Percentiles rank a stretch among this genome's conserved stretches.
Conservation (phyloP, 306 rosid species). For the Fragaria ananassa region DNA sequence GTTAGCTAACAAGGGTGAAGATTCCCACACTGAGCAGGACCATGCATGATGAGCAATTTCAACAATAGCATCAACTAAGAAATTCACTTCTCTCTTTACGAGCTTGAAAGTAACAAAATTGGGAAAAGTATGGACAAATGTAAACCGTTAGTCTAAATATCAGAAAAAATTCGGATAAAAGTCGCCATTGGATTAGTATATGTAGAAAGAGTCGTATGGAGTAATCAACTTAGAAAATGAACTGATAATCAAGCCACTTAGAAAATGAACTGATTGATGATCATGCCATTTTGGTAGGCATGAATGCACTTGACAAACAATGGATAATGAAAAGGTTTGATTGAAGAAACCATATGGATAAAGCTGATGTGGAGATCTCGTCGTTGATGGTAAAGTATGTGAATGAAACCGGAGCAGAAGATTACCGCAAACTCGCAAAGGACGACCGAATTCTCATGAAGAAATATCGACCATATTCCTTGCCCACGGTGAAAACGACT, state of each 20-base stretch:
- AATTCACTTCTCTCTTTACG: no score
- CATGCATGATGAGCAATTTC: no score
- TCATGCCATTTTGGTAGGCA: no score
- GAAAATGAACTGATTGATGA: not conserved
- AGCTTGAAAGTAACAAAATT: no score
- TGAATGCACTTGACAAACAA: not conserved
- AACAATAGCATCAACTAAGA: no score
- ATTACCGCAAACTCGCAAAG: not conserved
- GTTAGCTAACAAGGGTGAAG: no score
- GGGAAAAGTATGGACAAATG: no score
- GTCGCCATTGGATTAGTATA: not conserved
- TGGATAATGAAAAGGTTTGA: not conserved
- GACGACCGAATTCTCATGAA: not conserved
- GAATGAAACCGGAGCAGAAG: slow-evolving; percentile 3
- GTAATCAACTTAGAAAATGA: not conserved
- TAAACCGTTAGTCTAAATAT: no score
- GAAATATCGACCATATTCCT: not conserved
- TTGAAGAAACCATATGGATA: slow-evolving; percentile 14
- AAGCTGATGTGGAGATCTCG: slow-evolving; percentile 20
- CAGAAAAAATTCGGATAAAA: not conserved
- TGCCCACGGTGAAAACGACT: not conserved
- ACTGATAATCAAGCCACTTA: not conserved
- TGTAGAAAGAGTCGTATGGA: not conserved
- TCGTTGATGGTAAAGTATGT: not conserved
- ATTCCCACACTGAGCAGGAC: no score